Conservation (phyloP, 148 eudicot species). For the Rhododendron simsii region DNA sequence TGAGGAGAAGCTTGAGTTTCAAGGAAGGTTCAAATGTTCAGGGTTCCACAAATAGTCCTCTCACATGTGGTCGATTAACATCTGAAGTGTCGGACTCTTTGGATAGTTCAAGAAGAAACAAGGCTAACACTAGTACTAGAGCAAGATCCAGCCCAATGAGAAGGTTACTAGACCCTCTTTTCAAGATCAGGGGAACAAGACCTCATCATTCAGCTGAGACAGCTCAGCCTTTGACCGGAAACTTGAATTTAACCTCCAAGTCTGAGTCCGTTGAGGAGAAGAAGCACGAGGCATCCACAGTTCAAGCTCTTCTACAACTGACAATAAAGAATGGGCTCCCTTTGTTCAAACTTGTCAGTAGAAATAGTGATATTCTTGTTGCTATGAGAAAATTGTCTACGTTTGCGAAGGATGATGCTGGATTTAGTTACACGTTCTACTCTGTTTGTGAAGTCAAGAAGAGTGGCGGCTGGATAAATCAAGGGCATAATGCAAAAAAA, state of each 20-base stretch:
- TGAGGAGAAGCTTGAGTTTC: conserved; percentile 67
- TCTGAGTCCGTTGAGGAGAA: conserved; percentile 17
- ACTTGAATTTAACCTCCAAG: conserved; percentile 22
- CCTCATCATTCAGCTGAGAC: conserved; percentile 16
- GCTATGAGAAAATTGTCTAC: conserved; percentile 47
- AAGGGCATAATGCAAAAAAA: conserved; percentile 36
- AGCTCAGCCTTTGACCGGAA: conserved; percentile 19
- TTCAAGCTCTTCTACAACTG: conserved; percentile 65
- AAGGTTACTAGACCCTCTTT: conserved; percentile 70
- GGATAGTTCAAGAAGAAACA: not conserved
- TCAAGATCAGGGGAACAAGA: conserved; percentile 41
- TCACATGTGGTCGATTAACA: conserved; percentile 42
- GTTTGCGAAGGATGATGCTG: conserved; percentile 28
- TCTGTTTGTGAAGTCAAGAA: conserved; percentile 55
- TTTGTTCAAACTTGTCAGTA: conserved; percentile 58
- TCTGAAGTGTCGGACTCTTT: not conserved
- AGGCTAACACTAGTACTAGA: conserved; percentile 13
- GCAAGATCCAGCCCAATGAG: conserved; percentile 67
- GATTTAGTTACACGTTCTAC: conserved; percentile 65
- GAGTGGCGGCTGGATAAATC: conserved; percentile 53
- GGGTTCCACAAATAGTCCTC: conserved; percentile 21
- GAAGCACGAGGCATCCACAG: conserved; percentile 20
- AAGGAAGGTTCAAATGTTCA: conserved; percentile 46
- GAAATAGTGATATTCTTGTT: conserved; percentile 47
- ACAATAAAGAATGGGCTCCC: conserved; percentile 73